phyloP scores from a whole-genome alignment of 306 rosid species.

The Castanea sativa region DNA sequence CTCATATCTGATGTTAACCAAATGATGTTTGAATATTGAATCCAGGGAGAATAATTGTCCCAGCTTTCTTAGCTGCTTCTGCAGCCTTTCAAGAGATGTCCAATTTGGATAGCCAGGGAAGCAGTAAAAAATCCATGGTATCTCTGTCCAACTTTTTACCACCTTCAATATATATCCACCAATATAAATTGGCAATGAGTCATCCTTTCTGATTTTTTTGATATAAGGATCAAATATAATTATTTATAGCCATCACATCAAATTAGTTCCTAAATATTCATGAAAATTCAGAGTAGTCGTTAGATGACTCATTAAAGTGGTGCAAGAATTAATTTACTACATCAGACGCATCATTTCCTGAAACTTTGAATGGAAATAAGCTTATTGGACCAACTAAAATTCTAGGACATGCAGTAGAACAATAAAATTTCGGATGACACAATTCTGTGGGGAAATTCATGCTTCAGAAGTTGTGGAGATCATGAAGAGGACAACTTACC shows the following conservation, averaged over 20 bases:
- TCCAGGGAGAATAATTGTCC: not conserved
- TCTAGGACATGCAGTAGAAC: not conserved
- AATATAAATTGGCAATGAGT: not conserved
- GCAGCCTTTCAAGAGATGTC: not conserved
- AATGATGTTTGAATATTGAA: not conserved
- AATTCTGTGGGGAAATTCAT: not conserved
- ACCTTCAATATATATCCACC: not conserved
- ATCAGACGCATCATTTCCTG: not conserved
- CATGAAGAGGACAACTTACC: not conserved
- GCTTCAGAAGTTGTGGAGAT: not conserved
- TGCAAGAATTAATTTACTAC: not conserved
- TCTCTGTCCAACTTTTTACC: not conserved
- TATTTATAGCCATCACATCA: not conserved
- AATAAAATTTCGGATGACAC: not conserved
- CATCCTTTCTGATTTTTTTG: not conserved
- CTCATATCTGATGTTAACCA: not conserved
- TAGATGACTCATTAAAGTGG: not conserved
- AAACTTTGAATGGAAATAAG: not conserved
- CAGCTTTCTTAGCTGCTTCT: not conserved
- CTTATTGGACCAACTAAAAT: not conserved
- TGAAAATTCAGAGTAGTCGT: not conserved
- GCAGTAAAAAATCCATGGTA: not conserved
- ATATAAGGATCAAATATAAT: not conserved
- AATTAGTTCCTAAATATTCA: not conserved
- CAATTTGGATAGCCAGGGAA: not conserved